Conservation (phyloP, 768 basidiomycete genomes). For the Rhizopogon roseolus region DNA sequence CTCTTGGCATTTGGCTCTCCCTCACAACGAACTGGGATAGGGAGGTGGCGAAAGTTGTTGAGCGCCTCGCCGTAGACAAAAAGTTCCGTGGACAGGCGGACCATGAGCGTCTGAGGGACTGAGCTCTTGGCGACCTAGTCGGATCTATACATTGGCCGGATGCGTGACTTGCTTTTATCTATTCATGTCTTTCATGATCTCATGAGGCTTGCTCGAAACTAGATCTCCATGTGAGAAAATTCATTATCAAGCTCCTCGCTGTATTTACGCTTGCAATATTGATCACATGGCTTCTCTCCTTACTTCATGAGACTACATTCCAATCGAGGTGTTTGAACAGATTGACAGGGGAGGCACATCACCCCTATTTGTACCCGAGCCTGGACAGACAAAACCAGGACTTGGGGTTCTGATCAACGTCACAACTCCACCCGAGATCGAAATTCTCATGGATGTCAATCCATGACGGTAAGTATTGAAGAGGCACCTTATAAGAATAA, state of each 20-base stretch:
- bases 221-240: too few species aligned
- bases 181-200: not conserved
- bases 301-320: not conserved
- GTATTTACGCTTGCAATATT: not conserved
- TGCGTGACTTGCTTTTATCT: not conserved
- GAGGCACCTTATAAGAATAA: not conserved
- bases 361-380: not conserved
- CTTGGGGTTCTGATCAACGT: not conserved
- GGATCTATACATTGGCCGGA: not conserved
- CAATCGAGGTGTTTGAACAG: not conserved
- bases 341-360: not conserved
- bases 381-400: not conserved
- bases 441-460: not conserved
- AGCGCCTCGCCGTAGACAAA: slow-evolving; percentile 41
- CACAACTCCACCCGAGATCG: not conserved
- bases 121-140: not conserved
- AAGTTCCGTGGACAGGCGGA: slow-evolving; percentile 16
- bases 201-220: not conserved
- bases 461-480: not conserved
- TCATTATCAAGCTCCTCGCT: not conserved
- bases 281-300: not conserved
- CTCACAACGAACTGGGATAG: slow-evolving; percentile 60
- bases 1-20: slow-evolving; percentile 46
- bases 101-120: not conserved
- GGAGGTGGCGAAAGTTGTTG: slow-evolving; percentile 56